phyloP scores from a whole-genome alignment of 2,329 filamentous ascomycete genomes.

The Colletotrichum lentis region DNA sequence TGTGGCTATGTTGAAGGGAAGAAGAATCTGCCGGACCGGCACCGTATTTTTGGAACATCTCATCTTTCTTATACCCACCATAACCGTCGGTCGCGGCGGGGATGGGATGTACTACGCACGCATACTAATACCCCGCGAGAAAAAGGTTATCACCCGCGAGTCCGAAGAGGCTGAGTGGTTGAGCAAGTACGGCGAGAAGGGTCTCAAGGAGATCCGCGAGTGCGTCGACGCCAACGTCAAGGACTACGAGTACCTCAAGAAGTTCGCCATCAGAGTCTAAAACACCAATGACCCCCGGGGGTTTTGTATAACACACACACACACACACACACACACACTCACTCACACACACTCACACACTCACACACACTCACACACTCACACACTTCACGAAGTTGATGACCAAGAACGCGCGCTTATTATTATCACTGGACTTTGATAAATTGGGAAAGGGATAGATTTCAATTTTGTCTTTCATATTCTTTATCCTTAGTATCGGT shows the following conservation, averaged over 20 bases:
- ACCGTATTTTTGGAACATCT: too few species aligned
- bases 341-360: too few species aligned
- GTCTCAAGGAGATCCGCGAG: conserved; percentile 72
- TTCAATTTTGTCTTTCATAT: neutral
- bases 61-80: neutral
- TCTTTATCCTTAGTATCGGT: neutral
- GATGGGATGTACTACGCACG: conserved; percentile 18
- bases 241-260: conserved; percentile 84
- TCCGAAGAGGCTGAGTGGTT: conserved; percentile 76
- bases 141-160: conserved; percentile 71
- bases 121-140: conserved; percentile 40
- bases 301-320: neutral
- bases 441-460: conserved; percentile 7
- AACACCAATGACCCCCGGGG: neutral
- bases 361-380: too few species aligned
- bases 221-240: conserved; percentile 75
- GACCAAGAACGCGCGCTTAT: conserved; percentile 23
- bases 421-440: neutral
- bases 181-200: conserved; percentile 77
- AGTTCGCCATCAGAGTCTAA: conserved; percentile 73
- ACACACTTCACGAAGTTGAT: conserved; percentile 32
- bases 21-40: conserved; percentile 8
- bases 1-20: too few species aligned
- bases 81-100: conserved; percentile 4
- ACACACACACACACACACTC: too few species aligned